phyloP scores from a whole-genome alignment of 306 rosid species.

The Calophaca sinica region DNA sequence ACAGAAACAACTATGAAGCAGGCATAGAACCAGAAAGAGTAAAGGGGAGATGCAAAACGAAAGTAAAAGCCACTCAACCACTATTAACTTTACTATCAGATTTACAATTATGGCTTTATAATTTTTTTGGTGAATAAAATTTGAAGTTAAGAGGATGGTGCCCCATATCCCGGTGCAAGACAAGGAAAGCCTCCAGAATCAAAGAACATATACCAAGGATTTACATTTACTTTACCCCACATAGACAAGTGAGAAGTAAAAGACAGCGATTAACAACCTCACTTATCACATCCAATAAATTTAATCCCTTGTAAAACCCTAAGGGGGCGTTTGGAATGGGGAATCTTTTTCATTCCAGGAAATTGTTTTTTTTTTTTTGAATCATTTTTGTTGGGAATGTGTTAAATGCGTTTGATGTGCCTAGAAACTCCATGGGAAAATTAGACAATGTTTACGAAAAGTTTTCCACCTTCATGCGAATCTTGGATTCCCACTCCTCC shows the following conservation, averaged over 20 bases:
- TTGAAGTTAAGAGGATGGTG: not conserved
- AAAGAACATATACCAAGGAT: not conserved
- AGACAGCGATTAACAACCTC: not conserved
- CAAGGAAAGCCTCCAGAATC: not conserved
- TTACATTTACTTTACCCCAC: not conserved
- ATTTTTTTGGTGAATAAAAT: not conserved
- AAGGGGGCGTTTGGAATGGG: too few species aligned
- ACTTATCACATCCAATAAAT: not conserved
- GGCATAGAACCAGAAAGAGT: not conserved
- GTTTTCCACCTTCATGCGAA: too few species aligned
- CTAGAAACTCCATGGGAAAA: too few species aligned
- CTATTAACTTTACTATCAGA: constrained; percentile 1
- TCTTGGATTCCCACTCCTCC: too few species aligned
- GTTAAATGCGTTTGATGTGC: too few species aligned
- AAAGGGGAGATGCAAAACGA: not conserved
- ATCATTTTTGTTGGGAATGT: too few species aligned
- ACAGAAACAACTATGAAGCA: not conserved
- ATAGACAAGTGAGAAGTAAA: constrained; percentile 2
- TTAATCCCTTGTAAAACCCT: too few species aligned
- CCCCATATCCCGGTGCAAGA: not conserved
- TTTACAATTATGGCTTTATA: not conserved
- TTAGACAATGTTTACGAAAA: too few species aligned
- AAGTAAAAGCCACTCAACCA: not conserved
- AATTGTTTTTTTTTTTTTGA: too few species aligned
- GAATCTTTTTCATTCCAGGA: too few species aligned